phyloP scores from a whole-genome alignment of 371 early-diverging fungal species.

The Chytridiales sp. region DNA sequence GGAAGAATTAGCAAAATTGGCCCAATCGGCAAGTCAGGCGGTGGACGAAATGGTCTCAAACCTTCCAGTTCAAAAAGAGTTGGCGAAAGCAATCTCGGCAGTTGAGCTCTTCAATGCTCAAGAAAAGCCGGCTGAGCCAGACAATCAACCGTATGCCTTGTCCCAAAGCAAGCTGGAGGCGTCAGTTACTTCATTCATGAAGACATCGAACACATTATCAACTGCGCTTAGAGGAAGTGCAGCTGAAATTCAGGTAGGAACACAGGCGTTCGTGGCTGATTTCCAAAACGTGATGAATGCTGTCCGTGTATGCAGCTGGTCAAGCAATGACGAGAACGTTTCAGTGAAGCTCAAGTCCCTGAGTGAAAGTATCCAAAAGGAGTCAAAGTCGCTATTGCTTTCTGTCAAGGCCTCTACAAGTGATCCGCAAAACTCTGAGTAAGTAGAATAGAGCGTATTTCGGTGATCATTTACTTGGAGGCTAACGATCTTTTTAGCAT shows the following conservation, averaged over 20 bases:
- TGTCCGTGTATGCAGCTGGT: slow-evolving; percentile 18
- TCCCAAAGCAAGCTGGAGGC: slow-evolving; percentile 38
- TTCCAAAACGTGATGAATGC: slow-evolving; percentile 35
- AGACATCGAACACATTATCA: slow-evolving; percentile 35
- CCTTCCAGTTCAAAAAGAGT: slow-evolving; percentile 46
- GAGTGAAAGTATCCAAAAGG: slow-evolving; percentile 11
- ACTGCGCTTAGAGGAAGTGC: slow-evolving; percentile 29
- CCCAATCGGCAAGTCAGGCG: slow-evolving; percentile 16
- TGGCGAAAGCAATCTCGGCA: slow-evolving; percentile 18
- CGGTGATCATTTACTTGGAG: background rate
- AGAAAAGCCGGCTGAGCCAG: too few species aligned
- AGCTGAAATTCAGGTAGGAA: slow-evolving; percentile 31
- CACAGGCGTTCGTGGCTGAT: slow-evolving; percentile 22
- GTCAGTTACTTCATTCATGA: slow-evolving; percentile 27
- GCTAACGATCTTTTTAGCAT: slow-evolving; percentile 12
- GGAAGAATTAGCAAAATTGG: slow-evolving; percentile 14
- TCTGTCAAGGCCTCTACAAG: slow-evolving; percentile 26
- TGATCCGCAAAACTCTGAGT: slow-evolving; percentile 28
- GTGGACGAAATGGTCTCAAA: slow-evolving; percentile 20
- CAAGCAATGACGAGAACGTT: slow-evolving; percentile 20
- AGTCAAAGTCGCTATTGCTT: slow-evolving; percentile 22
- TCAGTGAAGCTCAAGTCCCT: slow-evolving; percentile 17
- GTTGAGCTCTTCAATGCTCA: too few species aligned
- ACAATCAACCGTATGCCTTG: slow-evolving; percentile 21
- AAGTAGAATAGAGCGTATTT: background rate